These are phyloP conservation scores for Plicaturopsis crispa DNA, from an alignment of 768 basidiomycete genomes.

Conservation along the genomic window DNA sequence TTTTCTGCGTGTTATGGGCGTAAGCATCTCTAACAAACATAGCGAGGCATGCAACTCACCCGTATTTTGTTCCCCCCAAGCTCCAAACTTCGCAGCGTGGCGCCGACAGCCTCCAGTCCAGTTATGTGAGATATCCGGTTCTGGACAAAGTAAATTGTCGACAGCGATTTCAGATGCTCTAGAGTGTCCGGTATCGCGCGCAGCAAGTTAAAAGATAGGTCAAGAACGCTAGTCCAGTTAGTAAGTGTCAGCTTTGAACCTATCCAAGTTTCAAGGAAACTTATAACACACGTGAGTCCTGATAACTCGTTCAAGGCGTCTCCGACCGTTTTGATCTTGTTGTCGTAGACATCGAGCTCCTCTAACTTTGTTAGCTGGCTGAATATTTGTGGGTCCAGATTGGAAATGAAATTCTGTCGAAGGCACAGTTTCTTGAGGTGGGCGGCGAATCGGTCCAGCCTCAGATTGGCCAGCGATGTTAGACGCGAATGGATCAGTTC, in stretches of 20 bases:
- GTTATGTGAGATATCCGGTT: constrained; percentile 85
- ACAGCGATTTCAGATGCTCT: constrained; percentile 48
- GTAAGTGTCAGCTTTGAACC: not conserved
- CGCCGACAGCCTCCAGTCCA: constrained; percentile 46
- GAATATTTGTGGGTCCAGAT: constrained; percentile 69
- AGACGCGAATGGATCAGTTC: constrained; percentile 81
- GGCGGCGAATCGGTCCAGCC: constrained; percentile 62
- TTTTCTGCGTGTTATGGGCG: constrained; percentile 43
- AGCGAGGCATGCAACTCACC: constrained; percentile 34
- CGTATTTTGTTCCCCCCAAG: constrained; percentile 90
- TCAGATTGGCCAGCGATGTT: constrained; percentile 57
- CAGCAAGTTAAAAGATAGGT: constrained; percentile 93
- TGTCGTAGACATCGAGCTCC: constrained; percentile 95
- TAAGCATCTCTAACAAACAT: constrained; percentile 3
- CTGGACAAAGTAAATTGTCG: constrained; percentile 90
- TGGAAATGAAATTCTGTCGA: constrained; percentile 76
- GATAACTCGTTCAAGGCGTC: constrained; percentile 52
- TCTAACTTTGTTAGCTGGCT: constrained; percentile 59
- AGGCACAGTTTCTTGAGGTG: constrained; percentile 73
- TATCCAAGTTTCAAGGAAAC: not conserved
- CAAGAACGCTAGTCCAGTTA: constrained; percentile 51
- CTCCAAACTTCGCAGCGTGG: constrained; percentile 74
- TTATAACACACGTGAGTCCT: constrained; percentile 41
- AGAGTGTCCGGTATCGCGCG: constrained; percentile 61
- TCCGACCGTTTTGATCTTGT: constrained; percentile 76